Percentiles rank a stretch among this genome's conserved stretches.
phyloP scores from a whole-genome alignment of 257 asterid species.

The Echium plantagineum region DNA sequence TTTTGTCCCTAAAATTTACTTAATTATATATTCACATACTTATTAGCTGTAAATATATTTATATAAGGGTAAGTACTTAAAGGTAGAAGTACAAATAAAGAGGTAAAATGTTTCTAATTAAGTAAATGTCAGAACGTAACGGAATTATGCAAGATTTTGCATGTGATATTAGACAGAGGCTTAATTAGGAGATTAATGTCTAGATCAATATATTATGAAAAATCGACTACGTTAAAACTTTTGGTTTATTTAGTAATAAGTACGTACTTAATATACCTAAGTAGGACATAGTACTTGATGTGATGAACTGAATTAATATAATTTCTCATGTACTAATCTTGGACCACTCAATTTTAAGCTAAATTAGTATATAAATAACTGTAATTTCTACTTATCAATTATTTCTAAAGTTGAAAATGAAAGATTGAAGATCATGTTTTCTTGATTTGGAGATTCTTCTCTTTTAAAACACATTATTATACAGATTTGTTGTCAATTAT shows the following conservation, averaged over 20 bases:
- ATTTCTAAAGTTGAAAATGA: background rate
- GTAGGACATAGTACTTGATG: background rate
- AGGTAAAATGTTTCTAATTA: background rate
- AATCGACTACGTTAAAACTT: background rate
- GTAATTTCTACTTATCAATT: background rate
- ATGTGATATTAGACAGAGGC: conserved; percentile 5
- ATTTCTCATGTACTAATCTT: background rate
- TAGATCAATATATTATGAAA: background rate
- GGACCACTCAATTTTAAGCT: background rate
- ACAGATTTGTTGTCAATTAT: background rate
- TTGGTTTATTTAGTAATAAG: background rate
- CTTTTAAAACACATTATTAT: no score
- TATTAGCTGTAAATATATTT: no score
- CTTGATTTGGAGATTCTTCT: no score
- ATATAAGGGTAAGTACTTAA: no score
- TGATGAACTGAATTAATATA: background rate
- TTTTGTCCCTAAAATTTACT: no score
- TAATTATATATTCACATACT: no score
- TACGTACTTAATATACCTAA: background rate
- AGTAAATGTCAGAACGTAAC: background rate
- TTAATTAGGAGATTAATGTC: background rate
- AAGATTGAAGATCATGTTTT: background rate
- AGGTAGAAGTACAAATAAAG: background rate
- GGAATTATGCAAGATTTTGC: conserved; percentile 4
- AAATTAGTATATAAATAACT: no score